These are phyloP conservation scores for Tilletiaria anomala DNA, from an alignment of 1,284 basidiomycete genomes.

Conservation along the genomic window DNA sequence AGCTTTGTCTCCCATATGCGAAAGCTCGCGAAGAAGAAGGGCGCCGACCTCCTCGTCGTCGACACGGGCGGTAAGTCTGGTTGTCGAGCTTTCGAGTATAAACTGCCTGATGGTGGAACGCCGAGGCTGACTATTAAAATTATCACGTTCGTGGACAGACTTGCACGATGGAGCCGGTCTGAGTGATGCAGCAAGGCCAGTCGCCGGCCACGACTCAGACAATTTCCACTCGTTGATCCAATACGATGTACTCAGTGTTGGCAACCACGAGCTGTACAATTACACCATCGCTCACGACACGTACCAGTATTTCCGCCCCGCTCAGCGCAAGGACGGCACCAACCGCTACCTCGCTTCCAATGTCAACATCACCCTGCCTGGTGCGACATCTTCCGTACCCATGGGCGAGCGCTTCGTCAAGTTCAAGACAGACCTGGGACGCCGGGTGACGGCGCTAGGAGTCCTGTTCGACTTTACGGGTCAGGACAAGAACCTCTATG, in stretches of 20 bases:
- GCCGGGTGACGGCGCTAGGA: slow-evolving; percentile 30
- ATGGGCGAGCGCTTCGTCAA: slow-evolving; percentile 26
- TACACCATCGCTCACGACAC: slow-evolving; percentile 63
- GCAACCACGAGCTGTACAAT: slow-evolving; percentile 76
- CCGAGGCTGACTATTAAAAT: too few species aligned
- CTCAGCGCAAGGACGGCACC: slow-evolving; percentile 41
- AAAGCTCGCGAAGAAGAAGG: slow-evolving; percentile 14
- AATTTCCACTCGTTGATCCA: slow-evolving; percentile 52
- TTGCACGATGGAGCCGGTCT: slow-evolving; percentile 37
- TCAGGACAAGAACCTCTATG: slow-evolving; percentile 16
- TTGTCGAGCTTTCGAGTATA: too few species aligned
- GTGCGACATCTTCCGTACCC: slow-evolving; percentile 10
- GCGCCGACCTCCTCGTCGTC: slow-evolving; percentile 34
- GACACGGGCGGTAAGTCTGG: too few species aligned
- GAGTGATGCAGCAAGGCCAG: slow-evolving; percentile 25
- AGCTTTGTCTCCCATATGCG: slow-evolving; percentile 35
- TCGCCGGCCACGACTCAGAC: slow-evolving; percentile 30
- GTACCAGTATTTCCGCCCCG: slow-evolving; percentile 60
- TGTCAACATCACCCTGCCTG: slow-evolving; percentile 22
- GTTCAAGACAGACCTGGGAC: slow-evolving; percentile 21
- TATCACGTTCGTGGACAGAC: too few species aligned
- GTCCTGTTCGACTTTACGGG: slow-evolving; percentile 32
- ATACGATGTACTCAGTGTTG: slow-evolving; percentile 70
- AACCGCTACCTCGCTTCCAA: slow-evolving; percentile 26
- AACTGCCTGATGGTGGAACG: too few species aligned